Evolutionary conservation across 1,284 basidiomycete species (phyloP).

Genomic region (Rhodotorula sp.): DNA sequence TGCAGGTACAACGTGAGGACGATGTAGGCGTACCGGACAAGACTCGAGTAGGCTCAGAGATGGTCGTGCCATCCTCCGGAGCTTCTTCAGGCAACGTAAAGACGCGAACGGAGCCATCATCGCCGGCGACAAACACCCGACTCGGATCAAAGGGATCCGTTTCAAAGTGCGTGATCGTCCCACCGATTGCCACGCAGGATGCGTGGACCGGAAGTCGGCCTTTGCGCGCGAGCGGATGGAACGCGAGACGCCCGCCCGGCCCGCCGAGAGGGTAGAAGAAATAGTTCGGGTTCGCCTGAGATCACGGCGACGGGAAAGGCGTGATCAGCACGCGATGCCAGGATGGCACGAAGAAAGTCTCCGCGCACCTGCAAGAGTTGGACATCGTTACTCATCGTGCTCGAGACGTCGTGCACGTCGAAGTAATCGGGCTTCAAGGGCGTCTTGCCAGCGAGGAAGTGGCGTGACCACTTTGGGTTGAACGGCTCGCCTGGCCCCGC

Average conservation of each 20-base stretch:
- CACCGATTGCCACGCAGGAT: conserved; percentile 47
- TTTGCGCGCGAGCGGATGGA: conserved; percentile 49
- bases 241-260: conserved; percentile 52
- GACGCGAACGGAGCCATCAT: conserved; percentile 51
- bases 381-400: conserved; percentile 50
- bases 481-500: not conserved
- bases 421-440: conserved; percentile 53
- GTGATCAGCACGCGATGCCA: not conserved
- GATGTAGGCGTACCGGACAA: conserved; percentile 18
- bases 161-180: conserved; percentile 51
- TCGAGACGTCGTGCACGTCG: conserved; percentile 49
- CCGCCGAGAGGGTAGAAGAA: conserved; percentile 53
- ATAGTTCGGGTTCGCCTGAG: conserved; percentile 44
- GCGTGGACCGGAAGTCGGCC: conserved; percentile 48
- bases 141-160: conserved; percentile 47
- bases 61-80: conserved; percentile 12
- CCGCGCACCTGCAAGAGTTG: conserved; percentile 43
- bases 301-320: conserved; percentile 15
- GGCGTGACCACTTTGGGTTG: conserved; percentile 50
- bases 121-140: conserved; percentile 50
- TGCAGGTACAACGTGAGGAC: no score
- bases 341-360: not conserved
- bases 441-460: conserved; percentile 52
- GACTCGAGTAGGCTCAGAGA: not conserved
- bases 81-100: conserved; percentile 46